Evolutionary conservation across 164 flowering plant species (phyloP).

Genomic region (Piper betle): DNA sequence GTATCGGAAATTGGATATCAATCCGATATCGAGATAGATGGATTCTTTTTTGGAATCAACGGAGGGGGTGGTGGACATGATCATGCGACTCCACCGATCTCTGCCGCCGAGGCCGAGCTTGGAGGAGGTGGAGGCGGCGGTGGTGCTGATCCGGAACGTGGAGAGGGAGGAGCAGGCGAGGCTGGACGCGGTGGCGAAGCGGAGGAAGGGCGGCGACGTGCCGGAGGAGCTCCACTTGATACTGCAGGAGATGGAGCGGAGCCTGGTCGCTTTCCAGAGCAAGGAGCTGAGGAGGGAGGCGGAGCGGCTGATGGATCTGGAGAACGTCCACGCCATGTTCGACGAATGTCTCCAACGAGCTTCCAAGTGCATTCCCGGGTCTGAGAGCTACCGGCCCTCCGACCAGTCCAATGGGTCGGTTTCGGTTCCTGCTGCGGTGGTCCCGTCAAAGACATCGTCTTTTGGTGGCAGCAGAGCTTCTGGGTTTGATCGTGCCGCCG

Average conservation of each 20-base stretch:
- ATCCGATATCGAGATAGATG: conserved; percentile 7
- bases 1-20: not conserved
- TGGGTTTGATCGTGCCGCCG: conserved; percentile 8
- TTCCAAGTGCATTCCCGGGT: conserved; percentile 34
- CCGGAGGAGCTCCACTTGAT: conserved; percentile 35
- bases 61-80: conserved; percentile 43
- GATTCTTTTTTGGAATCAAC: conserved; percentile 10
- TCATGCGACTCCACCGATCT: conserved; percentile 59
- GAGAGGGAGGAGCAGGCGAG: conserved; percentile 52
- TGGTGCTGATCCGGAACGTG: conserved; percentile 33
- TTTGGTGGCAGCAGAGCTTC: conserved; percentile 1
- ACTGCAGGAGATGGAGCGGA: conserved; percentile 34
- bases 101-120: conserved; percentile 52
- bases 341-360: conserved; percentile 43
- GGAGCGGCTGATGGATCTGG: conserved; percentile 28
- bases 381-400: conserved; percentile 4
- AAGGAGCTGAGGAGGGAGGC: conserved; percentile 37
- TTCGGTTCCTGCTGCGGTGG: conserved; percentile 2
- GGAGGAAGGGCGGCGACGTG: conserved; percentile 16
- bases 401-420: conserved; percentile 9
- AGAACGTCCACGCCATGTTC: conserved; percentile 21
- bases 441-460: conserved; percentile 1
- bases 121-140: conserved; percentile 59
- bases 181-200: conserved; percentile 31
- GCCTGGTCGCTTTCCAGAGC: conserved; percentile 21